Evolutionary conservation across 1,284 basidiomycete genomes (phyloP), one percentile per base, ranked within the genome.

Genomic region (Heimioporus retisporus): DNA sequence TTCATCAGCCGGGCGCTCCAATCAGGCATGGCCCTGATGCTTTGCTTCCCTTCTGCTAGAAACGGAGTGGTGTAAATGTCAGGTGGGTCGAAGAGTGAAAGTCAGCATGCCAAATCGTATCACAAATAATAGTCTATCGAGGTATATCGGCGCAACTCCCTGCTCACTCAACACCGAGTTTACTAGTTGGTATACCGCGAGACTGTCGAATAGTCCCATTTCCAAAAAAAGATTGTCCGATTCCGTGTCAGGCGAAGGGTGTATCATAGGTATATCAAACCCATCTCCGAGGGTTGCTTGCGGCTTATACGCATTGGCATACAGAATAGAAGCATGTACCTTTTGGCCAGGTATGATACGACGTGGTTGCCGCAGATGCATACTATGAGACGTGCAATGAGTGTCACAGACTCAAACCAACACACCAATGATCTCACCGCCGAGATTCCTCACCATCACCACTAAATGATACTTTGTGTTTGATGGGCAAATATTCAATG

Each of bases 301-400:
- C 14, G 76, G 75, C 35, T 59, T 60, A 55, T 76, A 79, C 2
- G 60, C 55, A 4, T 69, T 74, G 10, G 66, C 68, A 61, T 67
- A 78, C 28, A 79, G 53, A 55, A 76, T 60, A 0, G 75, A 79
- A 14, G 72, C 77, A 21, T 76, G 75, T 2, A 77, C 53, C 46
- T 74, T 76, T 59, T 79, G 75, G 21, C 76, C 75, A 10, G 48
- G 48, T 50, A n/a, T 50, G 48, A 50, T n/a, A n/a, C 48, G 71
- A 28, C 74, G 76, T 19, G 73, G 65, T 43, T 68, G 65, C 18
- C 54, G 6, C 31, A 28, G 56, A 55, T 79, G 75, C 40, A 4
- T 43, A 40, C 76, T 75, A 56, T 21, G 18, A 21, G 43, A 13
- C 4, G 13, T n/a, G 35, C 57, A 1, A 58, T 77, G 18, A 64